A percentile compares a stretch with the other conserved stretches of the same genome.
phyloP scores from a whole-genome alignment of 192 early-diverging fungal genomes.

The Blastocladiella britannica region DNA sequence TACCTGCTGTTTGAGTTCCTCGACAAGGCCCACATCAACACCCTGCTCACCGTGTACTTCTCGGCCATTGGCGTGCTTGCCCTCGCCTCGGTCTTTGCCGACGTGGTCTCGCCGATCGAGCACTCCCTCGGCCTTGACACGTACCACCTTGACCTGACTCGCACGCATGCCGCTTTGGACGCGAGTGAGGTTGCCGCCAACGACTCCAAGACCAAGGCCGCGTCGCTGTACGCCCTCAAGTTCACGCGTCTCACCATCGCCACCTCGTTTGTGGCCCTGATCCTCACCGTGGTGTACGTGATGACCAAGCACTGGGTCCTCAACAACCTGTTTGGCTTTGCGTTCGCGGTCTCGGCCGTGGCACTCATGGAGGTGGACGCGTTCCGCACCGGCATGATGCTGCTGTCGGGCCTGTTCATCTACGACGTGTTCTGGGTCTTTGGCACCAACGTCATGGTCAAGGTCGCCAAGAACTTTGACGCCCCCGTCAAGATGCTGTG shows the following conservation, averaged over 20 bases:
- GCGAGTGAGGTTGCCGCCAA: background rate
- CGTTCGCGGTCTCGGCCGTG: constrained; percentile 69
- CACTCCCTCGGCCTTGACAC: constrained; percentile 38
- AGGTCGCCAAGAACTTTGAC: constrained; percentile 87
- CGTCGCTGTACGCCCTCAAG: constrained; percentile 12
- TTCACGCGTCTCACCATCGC: constrained; percentile 49
- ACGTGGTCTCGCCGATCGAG: constrained; percentile 16
- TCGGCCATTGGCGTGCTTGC: constrained; percentile 60
- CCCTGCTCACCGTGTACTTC: constrained; percentile 69
- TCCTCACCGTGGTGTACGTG: constrained; percentile 51
- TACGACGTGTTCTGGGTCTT: constrained; percentile 99
- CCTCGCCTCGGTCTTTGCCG: constrained; percentile 32
- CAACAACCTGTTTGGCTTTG: constrained; percentile 68
- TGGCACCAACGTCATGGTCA: constrained; percentile 95
- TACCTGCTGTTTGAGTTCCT: constrained; percentile 76
- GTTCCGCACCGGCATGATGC: constrained; percentile 88
- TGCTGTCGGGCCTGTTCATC: constrained; percentile 73
- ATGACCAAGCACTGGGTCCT: constrained; percentile 82
- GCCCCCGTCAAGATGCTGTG: constrained; percentile 89
- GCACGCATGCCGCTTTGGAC: background rate
- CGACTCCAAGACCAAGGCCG: constrained; percentile 6
- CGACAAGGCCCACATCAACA: constrained; percentile 63
- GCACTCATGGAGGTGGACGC: constrained; percentile 76
- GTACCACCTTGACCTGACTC: constrained; percentile 44
- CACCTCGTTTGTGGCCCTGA: constrained; percentile 26